phyloP scores from a whole-genome alignment of 2,329 filamentous ascomycete genomes.

The Myriosclerotinia curreyana region DNA sequence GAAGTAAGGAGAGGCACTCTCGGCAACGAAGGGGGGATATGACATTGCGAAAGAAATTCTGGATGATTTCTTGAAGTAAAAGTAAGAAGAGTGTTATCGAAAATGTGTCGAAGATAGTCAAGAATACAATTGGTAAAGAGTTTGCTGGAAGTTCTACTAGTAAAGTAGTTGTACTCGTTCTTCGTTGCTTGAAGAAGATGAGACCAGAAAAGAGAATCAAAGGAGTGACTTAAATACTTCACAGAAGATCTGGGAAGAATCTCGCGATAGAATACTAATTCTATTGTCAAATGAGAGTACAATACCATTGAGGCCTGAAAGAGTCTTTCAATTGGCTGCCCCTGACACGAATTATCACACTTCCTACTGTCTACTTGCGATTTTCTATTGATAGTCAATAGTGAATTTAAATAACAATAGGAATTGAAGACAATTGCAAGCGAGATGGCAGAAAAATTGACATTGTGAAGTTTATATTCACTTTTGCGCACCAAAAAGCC shows the following conservation, averaged over 20 bases:
- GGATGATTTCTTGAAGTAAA: not conserved
- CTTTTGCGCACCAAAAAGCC: not conserved
- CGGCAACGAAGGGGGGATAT: not conserved
- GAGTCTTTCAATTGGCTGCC: not conserved
- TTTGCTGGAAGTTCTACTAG: not conserved
- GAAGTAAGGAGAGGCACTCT: not conserved
- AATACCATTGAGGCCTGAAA: not conserved
- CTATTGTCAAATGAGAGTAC: not conserved
- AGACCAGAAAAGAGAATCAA: not conserved
- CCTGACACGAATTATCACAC: not conserved
- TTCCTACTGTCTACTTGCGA: not conserved
- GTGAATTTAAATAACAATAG: slow-evolving; percentile 1
- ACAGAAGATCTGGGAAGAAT: not conserved
- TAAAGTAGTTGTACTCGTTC: not conserved
- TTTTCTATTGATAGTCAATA: not conserved
- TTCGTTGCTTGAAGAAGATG: not conserved
- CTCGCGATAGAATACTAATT: not conserved
- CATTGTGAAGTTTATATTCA: not conserved
- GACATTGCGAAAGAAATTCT: not conserved
- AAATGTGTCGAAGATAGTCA: not conserved
- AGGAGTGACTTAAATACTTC: not conserved
- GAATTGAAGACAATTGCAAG: not conserved
- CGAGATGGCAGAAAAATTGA: not conserved
- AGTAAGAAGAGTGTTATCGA: not conserved
- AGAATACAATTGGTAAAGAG: not conserved